Evolutionary conservation across 2,329 filamentous ascomycete species (phyloP).

Genomic region (Fonsecaea pedrosoi): DNA sequence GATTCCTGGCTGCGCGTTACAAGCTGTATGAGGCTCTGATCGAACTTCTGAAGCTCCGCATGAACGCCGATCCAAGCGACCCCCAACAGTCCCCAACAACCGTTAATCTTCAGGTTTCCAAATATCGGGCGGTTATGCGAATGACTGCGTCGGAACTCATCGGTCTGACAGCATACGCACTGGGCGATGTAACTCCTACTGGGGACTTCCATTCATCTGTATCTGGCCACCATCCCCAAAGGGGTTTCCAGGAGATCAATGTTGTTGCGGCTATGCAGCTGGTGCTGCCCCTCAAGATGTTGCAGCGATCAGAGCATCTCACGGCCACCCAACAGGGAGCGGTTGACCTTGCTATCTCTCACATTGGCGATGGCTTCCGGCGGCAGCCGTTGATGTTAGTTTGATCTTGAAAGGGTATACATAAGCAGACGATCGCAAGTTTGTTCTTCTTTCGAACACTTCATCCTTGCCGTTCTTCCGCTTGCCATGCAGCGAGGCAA

Average conservation of each 20-base stretch:
- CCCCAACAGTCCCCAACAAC: background rate
- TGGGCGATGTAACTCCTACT: constrained; percentile 37
- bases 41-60: constrained; percentile 29
- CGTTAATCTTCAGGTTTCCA: constrained; percentile 27
- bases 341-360: constrained; percentile 38
- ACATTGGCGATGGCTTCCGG: constrained; percentile 40
- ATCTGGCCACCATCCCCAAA: constrained; percentile 26
- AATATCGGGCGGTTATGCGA: constrained; percentile 30
- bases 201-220: constrained; percentile 33
- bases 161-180: constrained; percentile 39
- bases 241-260: constrained; percentile 36
- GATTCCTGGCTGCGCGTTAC: constrained; percentile 38
- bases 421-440: background rate
- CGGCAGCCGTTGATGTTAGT: constrained; percentile 30
- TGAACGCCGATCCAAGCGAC: background rate
- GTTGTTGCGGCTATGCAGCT: constrained; percentile 40
- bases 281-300: constrained; percentile 39
- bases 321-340: constrained; percentile 38
- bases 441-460: background rate
- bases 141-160: constrained; percentile 33
- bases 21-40: constrained; percentile 40
- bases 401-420: background rate
- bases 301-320: constrained; percentile 35
- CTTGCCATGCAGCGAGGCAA: background rate
- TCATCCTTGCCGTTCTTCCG: background rate